phyloP scores from a whole-genome alignment of 805 yeast genomes.

The Lachancea cidri region DNA sequence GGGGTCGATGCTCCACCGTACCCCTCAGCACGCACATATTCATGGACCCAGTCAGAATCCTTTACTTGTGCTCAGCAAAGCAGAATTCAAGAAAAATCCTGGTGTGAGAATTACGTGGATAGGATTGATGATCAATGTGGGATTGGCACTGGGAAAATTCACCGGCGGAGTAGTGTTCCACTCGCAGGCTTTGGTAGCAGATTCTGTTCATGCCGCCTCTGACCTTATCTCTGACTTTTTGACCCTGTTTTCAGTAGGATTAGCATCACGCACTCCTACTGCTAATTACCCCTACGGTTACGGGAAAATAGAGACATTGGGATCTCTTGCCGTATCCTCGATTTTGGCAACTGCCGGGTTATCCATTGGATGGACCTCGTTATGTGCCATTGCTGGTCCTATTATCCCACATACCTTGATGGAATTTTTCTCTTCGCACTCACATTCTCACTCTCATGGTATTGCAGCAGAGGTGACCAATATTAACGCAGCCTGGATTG shows the following conservation, averaged over 20 bases:
- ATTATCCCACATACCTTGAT: slow-evolving; percentile 55
- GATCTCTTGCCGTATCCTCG: slow-evolving; percentile 82
- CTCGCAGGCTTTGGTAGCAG: slow-evolving; percentile 91
- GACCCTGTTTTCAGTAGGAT: slow-evolving; percentile 83
- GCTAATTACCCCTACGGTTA: slow-evolving; percentile 74
- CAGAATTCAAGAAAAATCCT: slow-evolving; percentile 55
- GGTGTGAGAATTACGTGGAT: slow-evolving; percentile 92
- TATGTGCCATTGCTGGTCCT: slow-evolving; percentile 63
- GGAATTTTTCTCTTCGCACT: slow-evolving; percentile 48
- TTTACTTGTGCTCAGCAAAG: slow-evolving; percentile 36
- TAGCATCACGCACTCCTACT: slow-evolving; percentile 57
- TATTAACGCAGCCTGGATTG: slow-evolving; percentile 95
- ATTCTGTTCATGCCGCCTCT: slow-evolving; percentile 87
- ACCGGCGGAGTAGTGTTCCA: slow-evolving; percentile 88
- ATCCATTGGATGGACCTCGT: slow-evolving; percentile 83
- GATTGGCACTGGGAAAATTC: slow-evolving; percentile 83
- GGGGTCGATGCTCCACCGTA: slow-evolving; percentile 30
- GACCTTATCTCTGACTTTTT: slow-evolving; percentile 87
- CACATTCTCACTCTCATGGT: slow-evolving; percentile 36
- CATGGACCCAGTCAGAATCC: slow-evolving; percentile 23
- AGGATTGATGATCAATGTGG: slow-evolving; percentile 77
- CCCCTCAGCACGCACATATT: slow-evolving; percentile 17
- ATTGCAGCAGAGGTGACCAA: slow-evolving; percentile 45
- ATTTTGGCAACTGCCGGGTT: slow-evolving; percentile 82
- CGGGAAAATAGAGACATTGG: slow-evolving; percentile 90